Evolutionary conservation across 2,329 filamentous ascomycete species (phyloP), one percentile per base, ranked within the genome.

Genomic region (Colletotrichum eremochloae): DNA sequence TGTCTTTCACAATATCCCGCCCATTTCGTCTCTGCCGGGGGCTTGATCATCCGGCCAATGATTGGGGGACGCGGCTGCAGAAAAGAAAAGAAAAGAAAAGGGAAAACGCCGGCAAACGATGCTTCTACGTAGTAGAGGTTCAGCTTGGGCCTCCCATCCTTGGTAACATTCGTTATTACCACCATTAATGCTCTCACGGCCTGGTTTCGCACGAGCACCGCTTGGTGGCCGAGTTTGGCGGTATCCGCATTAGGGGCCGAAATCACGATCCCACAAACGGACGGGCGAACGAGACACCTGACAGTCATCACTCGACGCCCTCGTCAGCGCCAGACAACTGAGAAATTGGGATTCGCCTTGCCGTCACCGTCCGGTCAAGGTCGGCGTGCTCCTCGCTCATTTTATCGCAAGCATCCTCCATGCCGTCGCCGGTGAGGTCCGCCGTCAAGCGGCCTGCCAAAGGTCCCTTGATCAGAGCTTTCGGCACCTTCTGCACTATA

Each of bases 1-100:
- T 67, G 68, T 42, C 61, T 56, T 61, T 73, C 71, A 42, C 67
- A 73, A 73, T 73, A 63, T 73, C 71, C 56, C 67, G 46, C 62
- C 48, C 61, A 65, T 57, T 48, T 40, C 52, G 48, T 64, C 29
- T 60, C 46, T 69, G 53, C 60, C 20, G 42, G 70, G 70, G 57
- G 55, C n/a, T 20, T 57, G 18, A 20, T 31, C 7, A 44, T 63
- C 36, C 18, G 50, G 44, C 52, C 65, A 58, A 42, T 36, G 31
- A 57, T 36, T 24, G 24, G 20, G 60, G 46, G 53, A 2, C 15
- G 46, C 9, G 9, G 40, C 48, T 55, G 48, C 31, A 52, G 53
- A 42, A 68, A n/a, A n/a, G 20, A 48, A 48, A 48, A 12, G 3
- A 53, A 29, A 60, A 46, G 14, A 29, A 8, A 40, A 42, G n/a